Evolutionary conservation across 2,329 filamentous ascomycete species (phyloP).

Genomic region (Verticillium nonalfalfae): DNA sequence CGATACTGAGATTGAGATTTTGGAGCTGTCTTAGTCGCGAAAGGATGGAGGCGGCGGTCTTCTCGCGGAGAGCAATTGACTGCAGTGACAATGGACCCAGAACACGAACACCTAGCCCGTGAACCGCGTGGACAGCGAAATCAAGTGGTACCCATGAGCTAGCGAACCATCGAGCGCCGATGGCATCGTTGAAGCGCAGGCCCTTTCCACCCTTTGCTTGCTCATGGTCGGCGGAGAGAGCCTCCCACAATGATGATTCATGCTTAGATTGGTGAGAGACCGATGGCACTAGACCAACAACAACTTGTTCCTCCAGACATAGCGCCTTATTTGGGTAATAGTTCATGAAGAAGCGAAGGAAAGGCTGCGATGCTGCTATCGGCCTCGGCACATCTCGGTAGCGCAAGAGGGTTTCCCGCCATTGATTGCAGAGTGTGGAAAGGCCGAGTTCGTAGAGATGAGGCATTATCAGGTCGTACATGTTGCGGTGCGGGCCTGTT

Average conservation of each 20-base stretch:
- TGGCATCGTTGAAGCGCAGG: slow-evolving; percentile 55
- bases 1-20: slow-evolving; percentile 55
- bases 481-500: slow-evolving; percentile 29
- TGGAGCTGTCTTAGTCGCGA: slow-evolving; percentile 55
- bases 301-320: slow-evolving; percentile 25
- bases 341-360: slow-evolving; percentile 38
- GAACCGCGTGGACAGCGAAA: slow-evolving; percentile 62
- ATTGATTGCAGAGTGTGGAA: slow-evolving; percentile 35
- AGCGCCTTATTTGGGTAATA: slow-evolving; percentile 38
- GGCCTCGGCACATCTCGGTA: slow-evolving; percentile 34
- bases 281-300: slow-evolving; percentile 6
- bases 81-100: slow-evolving; percentile 75
- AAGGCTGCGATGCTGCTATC: slow-evolving; percentile 33
- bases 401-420: slow-evolving; percentile 36
- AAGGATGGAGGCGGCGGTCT: slow-evolving; percentile 47
- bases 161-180: slow-evolving; percentile 79
- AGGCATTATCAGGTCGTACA: slow-evolving; percentile 48
- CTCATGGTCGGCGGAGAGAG: slow-evolving; percentile 30
- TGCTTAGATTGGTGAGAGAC: slow-evolving; percentile 2
- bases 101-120: slow-evolving; percentile 61
- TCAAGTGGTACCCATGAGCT: slow-evolving; percentile 64
- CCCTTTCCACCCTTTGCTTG: slow-evolving; percentile 29
- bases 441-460: slow-evolving; percentile 40
- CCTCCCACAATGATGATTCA: slow-evolving; percentile 21
- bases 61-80: slow-evolving; percentile 65